A percentile compares a stretch with the other conserved stretches of the same genome.
Evolutionary conservation across 192 early-diverging fungal species (phyloP).

Genomic region (Umbelopsis sp.): DNA sequence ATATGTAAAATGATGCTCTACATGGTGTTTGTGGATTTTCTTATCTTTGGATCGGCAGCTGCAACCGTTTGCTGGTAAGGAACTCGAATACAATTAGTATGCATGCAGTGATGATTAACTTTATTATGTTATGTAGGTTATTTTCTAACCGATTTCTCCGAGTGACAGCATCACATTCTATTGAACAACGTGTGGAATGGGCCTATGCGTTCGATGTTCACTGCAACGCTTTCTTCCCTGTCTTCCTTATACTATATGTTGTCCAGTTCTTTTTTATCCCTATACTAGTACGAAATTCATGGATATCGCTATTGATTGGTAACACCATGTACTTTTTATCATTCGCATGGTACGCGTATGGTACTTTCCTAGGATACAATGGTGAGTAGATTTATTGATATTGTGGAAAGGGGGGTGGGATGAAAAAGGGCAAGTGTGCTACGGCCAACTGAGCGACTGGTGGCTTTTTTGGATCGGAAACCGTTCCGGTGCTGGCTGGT

Average conservation of each 20-base stretch:
- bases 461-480: slow-evolving; percentile 16
- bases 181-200: slow-evolving; percentile 93
- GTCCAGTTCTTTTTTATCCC: slow-evolving; percentile 93
- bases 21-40: slow-evolving; percentile 84
- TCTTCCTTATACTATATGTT: slow-evolving; percentile 86
- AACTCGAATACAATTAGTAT: neutral
- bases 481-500: slow-evolving; percentile 3
- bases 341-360: slow-evolving; percentile 78
- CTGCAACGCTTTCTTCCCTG: slow-evolving; percentile 93
- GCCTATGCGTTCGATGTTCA: slow-evolving; percentile 96
- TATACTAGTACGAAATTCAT: slow-evolving; percentile 73
- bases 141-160: slow-evolving; percentile 81
- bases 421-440: neutral
- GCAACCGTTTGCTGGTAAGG: slow-evolving; percentile 75
- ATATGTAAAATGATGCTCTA: slow-evolving; percentile 74
- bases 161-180: slow-evolving; percentile 71
- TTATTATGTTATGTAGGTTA: slow-evolving; percentile 44
- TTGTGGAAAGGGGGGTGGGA: neutral
- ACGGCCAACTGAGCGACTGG: neutral
- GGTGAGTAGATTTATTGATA: slow-evolving; percentile 61
- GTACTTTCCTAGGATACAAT: slow-evolving; percentile 93
- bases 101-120: neutral
- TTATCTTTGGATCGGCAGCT: slow-evolving; percentile 69
- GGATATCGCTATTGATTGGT: slow-evolving; percentile 83
- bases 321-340: slow-evolving; percentile 88